phyloP scores from a whole-genome alignment of 2,329 filamentous ascomycete genomes.

The Huntiella omanensis region DNA sequence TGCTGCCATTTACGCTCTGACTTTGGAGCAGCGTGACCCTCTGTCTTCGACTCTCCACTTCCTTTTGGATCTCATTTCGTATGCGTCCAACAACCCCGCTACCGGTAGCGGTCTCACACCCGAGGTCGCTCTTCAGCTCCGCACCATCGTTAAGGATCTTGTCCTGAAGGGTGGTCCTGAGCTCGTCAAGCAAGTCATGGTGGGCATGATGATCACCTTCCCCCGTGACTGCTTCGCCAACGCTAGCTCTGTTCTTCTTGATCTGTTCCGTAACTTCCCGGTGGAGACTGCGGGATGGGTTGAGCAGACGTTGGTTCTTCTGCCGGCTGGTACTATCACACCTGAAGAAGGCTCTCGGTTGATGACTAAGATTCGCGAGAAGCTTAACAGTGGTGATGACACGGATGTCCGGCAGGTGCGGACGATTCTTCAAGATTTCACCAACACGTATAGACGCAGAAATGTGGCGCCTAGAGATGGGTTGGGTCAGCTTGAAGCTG shows the following conservation, averaged over 20 bases:
- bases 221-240: constrained; percentile 90
- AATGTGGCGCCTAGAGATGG: constrained; percentile 94
- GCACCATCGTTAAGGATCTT: constrained; percentile 53
- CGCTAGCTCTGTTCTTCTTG: constrained; percentile 77
- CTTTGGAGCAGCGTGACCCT: constrained; percentile 78
- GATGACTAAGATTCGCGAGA: constrained; percentile 62
- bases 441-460: constrained; percentile 76
- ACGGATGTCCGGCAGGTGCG: constrained; percentile 57
- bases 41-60: constrained; percentile 85
- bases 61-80: constrained; percentile 74
- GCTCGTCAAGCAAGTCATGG: constrained; percentile 74
- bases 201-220: constrained; percentile 98
- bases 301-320: constrained; percentile 60
- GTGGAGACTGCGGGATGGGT: constrained; percentile 67
- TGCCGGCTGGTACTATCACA: constrained; percentile 67
- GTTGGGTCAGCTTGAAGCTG: constrained; percentile 68
- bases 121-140: constrained; percentile 48
- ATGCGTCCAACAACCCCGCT: constrained; percentile 58
- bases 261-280: constrained; percentile 74
- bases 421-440: constrained; percentile 83
- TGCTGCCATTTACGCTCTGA: constrained; percentile 69
- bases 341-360: constrained; percentile 64
- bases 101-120: constrained; percentile 38
- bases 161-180: constrained; percentile 52
- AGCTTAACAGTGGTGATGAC: constrained; percentile 44